phyloP scores from a whole-genome alignment of 1,284 basidiomycete species.

The Trichosporon asahii region DNA sequence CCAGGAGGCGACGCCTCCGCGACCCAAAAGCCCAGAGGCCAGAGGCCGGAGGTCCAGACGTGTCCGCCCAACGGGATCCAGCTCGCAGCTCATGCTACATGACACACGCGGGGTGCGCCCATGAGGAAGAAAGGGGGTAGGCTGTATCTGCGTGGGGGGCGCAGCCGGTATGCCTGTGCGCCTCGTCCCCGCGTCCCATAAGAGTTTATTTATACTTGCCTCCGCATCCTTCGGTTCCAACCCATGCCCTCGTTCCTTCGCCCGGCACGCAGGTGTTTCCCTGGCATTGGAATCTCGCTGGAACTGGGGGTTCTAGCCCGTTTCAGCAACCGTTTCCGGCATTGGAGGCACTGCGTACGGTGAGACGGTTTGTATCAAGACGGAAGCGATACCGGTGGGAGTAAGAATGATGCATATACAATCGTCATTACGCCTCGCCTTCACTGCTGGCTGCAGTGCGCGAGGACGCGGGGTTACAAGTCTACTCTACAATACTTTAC shows the following conservation, averaged over 20 bases:
- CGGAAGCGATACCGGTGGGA: too few relatives aligned
- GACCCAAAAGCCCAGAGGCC: neutral
- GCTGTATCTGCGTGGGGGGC: neutral
- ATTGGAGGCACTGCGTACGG: too few relatives aligned
- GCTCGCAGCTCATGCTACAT: neutral
- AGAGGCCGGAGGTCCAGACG: neutral
- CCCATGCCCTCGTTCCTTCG: neutral
- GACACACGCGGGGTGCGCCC: neutral
- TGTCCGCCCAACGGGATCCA: neutral
- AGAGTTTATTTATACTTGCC: neutral
- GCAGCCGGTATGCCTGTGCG: neutral
- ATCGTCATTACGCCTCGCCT: neutral
- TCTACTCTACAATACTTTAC: neutral
- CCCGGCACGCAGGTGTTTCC: neutral
- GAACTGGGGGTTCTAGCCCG: neutral
- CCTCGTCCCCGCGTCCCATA: neutral
- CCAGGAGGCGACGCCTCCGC: neutral
- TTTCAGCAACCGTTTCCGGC: neutral
- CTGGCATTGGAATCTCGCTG: neutral
- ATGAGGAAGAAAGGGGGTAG: neutral
- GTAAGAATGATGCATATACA: conserved; percentile 1
- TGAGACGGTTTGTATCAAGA: too few relatives aligned
- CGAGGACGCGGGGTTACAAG: neutral
- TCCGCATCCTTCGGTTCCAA: neutral
- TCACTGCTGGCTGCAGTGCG: neutral